A percentile compares a stretch with the other conserved stretches of the same genome.
Conservation (phyloP, 768 basidiomycete species). For the Grammothele lineata region DNA sequence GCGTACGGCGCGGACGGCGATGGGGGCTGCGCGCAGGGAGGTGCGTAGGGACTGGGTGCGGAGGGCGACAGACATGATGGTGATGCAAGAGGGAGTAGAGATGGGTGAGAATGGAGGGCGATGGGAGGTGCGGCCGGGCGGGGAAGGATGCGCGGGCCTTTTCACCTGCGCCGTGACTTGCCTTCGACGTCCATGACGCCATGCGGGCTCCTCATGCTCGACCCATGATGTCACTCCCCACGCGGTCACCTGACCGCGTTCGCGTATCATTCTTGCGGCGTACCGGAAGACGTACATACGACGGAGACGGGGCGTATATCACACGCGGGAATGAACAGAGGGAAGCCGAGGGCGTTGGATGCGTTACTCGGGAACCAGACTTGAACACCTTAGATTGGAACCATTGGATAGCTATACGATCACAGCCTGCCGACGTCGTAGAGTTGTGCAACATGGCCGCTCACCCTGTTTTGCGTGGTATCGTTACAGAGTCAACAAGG, state of each 20-base stretch:
- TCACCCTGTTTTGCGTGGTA: too few relatives aligned
- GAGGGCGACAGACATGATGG: constrained; percentile 18
- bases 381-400: too few relatives aligned
- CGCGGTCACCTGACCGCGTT: constrained; percentile 14
- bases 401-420: too few relatives aligned
- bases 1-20: constrained; percentile 9
- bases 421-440: too few relatives aligned
- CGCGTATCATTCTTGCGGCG: background rate
- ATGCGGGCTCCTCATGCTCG: constrained; percentile 9
- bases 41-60: constrained; percentile 22
- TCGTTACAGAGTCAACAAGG: too few relatives aligned
- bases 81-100: background rate
- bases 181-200: constrained; percentile 12
- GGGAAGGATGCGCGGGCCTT: constrained; percentile 5
- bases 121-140: background rate
- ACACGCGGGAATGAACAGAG: too few relatives aligned
- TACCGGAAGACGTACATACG: too few relatives aligned
- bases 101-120: background rate
- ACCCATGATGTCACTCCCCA: constrained; percentile 11
- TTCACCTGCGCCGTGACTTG: too few relatives aligned
- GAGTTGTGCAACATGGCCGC: too few relatives aligned
- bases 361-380: too few relatives aligned
- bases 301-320: too few relatives aligned
- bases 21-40: constrained; percentile 11
- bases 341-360: too few relatives aligned